Base-by-base conservation (phyloP, 805 yeast species). In the Kazachstania kunashirensis region DNA sequence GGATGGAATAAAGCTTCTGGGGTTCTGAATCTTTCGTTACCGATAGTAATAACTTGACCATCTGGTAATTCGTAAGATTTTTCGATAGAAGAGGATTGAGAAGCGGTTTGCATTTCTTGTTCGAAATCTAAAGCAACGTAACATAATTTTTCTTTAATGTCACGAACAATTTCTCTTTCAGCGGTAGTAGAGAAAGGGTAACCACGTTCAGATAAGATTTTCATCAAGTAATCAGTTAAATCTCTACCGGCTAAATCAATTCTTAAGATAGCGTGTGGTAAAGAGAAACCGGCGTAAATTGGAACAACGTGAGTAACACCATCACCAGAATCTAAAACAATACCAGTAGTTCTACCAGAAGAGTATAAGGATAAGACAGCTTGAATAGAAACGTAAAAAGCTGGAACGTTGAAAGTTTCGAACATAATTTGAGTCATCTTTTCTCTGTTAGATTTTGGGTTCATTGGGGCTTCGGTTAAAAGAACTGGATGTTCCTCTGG, bases 301-400 rank as follows among this genome's bases (percentile, higher is more conserved):
- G 98, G 98, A 52, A 92, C 98, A 70, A 89, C 96, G 94, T 89
- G 97, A 62, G 97, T 88, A 59, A 92, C 97, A 84, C 98, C 98
- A 66, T 89, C 98, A 80, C 98, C 98, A 50, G 96, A 88, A 75
- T 89, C 98, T 67, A 92, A 79, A 51, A 92, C 98, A 61, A 89
- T 88, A 85, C 98, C 98, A 53, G 98, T 92, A 59, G 97, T 94
- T 83, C 97, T 89, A 77, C 98, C 98, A 50, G 97, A 88, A 40
- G 98, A 86, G 77, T 92, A 92, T 64, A 92, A 77, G 42, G 98
- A 92, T 65, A 92, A 78, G 45, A 89, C 96, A 59, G 98, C 97
- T 75, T 89, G 98, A 65, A 92, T 89, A 57, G 94, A 80, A 54
- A 92, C 96, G 81, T 92, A 92, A 75, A 92, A 88, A 44, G 98